Evolutionary conservation across 2,329 filamentous ascomycete genomes (phyloP), one percentile per base, ranked within the genome.

Genomic region (Fusarium virguliforme): DNA sequence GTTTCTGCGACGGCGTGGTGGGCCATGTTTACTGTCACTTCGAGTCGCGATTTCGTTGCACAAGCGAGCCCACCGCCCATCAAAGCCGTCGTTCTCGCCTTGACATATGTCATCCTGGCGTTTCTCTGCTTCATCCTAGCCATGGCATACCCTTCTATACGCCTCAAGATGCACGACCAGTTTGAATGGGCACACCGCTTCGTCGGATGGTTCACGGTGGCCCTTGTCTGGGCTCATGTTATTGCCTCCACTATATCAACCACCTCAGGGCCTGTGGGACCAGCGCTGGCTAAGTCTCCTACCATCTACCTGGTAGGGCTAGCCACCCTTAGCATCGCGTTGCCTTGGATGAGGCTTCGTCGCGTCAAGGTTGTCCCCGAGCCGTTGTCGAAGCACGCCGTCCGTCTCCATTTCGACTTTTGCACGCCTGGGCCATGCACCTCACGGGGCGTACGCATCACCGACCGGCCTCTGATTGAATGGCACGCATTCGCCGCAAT

Each of bases 401-500:
- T 92, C n/a, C 88, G 89, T 32, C 86, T 94, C 7, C 87, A 91
- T 77, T 91, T 93, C 73, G 82, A 84, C 75, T 88, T 90, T 79
- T 83, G 85, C 48, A 84, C 84, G 15, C 86, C 88, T 9, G 55
- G 57, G 0, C 72, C 72, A 1, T 71, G 70, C 32, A 67, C 70
- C 0, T 71, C 69, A 0, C 41, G 65, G 2, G 72, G 70, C 7
- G 82, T 84, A 34, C 86, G 89, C 24, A 82, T 92, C n/a, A 85
- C 89, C 8, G 85, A 88, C 57, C 83, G 83, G 6, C 90, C 90
- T 0, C 80, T 92, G 41, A 81, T 84, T 8, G 91, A 93, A 79
- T 92, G 90, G 84, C 91, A 93, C 77, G 85, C 88, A 1, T 93
- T 93, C 74, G 91, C 91, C 30, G 89, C 89, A 0, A 91, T 93